phyloP scores from a whole-genome alignment of 208 protist species.

The Leishmania braziliensis region DNA sequence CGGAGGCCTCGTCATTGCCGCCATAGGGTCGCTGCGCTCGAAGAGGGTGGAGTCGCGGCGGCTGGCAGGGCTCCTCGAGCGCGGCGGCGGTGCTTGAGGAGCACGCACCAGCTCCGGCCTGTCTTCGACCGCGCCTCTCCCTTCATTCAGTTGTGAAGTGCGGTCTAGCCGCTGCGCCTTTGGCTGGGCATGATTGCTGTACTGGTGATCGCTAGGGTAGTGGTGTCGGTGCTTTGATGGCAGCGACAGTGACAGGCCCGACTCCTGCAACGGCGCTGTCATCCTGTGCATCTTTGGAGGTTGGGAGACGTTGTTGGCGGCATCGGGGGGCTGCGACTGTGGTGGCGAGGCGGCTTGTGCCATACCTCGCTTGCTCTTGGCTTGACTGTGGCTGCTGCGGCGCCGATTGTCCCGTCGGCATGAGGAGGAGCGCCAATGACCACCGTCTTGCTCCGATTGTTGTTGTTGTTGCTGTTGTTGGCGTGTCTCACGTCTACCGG shows the following conservation, averaged over 20 bases:
- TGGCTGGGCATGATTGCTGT: background rate
- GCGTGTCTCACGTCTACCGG: background rate
- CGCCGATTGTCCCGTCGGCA: background rate
- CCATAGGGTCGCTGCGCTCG: background rate
- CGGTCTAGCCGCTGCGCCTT: background rate
- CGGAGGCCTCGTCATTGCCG: background rate
- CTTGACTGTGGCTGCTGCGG: background rate
- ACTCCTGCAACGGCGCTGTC: background rate
- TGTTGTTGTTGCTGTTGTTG: conserved; percentile 4
- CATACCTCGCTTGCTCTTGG: background rate
- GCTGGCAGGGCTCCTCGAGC: conserved; percentile 9
- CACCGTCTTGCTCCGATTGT: background rate
- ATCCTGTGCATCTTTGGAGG: background rate
- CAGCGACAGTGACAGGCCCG: background rate
- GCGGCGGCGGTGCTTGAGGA: conserved; percentile 13
- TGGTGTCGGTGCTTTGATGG: background rate
- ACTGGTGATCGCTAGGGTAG: background rate
- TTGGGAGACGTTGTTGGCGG: background rate
- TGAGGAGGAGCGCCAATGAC: background rate
- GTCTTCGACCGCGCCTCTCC: background rate
- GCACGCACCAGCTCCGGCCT: background rate
- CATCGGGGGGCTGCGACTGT: background rate
- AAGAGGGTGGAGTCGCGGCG: background rate
- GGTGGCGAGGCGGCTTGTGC: background rate
- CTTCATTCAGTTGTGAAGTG: background rate